Evolutionary conservation across 2,329 filamentous ascomycete species (phyloP).

Genomic region (Apiospora phragmitis): DNA sequence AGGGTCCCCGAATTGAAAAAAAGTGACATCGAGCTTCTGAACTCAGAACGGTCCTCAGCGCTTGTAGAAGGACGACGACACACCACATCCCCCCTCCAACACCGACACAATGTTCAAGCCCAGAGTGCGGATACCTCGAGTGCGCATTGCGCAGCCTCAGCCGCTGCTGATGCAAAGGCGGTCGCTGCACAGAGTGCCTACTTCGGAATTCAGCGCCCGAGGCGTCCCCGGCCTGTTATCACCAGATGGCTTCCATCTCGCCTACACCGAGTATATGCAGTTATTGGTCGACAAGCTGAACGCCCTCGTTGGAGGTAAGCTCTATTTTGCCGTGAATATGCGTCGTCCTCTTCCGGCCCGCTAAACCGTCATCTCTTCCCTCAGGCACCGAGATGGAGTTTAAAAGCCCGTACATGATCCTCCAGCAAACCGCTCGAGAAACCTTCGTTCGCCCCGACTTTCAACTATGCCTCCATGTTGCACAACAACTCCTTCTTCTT

Average conservation of each 20-base stretch:
- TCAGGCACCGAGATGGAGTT: conserved; percentile 66
- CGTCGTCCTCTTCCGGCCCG: background rate
- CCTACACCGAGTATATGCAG: conserved; percentile 82
- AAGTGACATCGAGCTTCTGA: conserved; percentile 5
- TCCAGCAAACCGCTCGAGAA: conserved; percentile 79
- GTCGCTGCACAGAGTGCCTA: conserved; percentile 49
- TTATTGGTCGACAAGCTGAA: conserved; percentile 77
- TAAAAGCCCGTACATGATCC: conserved; percentile 64
- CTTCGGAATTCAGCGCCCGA: conserved; percentile 36
- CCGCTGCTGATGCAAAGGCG: conserved; percentile 34
- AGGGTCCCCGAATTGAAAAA: conserved; percentile 3
- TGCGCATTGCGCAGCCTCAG: conserved; percentile 36
- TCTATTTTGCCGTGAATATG: background rate
- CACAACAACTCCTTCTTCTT: conserved; percentile 91
- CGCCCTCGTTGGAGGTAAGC: conserved; percentile 67
- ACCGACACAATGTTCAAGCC: conserved; percentile 50
- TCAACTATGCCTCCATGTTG: conserved; percentile 97
- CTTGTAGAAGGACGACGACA: conserved; percentile 7
- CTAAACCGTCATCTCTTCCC: background rate
- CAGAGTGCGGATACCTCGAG: conserved; percentile 53
- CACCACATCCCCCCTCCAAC: background rate
- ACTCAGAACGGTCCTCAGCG: background rate
- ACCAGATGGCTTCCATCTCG: conserved; percentile 66
- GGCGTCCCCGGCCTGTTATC: conserved; percentile 73
- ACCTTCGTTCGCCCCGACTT: conserved; percentile 73